Evolutionary conservation across 768 basidiomycete genomes (phyloP), one percentile per base, ranked within the genome.

Genomic region (Lentinula edodes): DNA sequence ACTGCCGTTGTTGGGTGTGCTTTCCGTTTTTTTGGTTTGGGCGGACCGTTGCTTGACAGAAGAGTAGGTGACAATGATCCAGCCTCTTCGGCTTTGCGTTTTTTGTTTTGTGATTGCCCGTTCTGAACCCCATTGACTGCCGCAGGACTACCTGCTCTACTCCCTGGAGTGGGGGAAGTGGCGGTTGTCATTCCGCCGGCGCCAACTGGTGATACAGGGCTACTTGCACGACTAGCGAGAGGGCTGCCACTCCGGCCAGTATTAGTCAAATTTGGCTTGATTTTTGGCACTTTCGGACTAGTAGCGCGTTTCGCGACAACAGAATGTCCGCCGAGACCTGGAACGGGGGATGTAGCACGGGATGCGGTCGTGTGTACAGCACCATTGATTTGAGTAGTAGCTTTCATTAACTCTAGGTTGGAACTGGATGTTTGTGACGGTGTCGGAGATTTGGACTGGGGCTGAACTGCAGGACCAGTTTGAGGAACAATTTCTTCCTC

Each of bases 281-380:
- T 75, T 70, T 89, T 90, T 3, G 84, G 83, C 9, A 73, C 77
- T 67, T 90, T 91, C 4, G 91, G 92, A 63, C 90, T 92, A 1
- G 91, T 93, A 3, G 92, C 92, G 16, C 92, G 85, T 73, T 89
- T 89, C 2, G 92, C 92, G 15, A 95, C 83, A 23, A 90, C 69
- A 2, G 88, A 90, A 73, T 92, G 90, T 0, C 91, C 91, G 41
- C 89, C 86, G 65, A 87, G 78, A 34, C 79, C 77, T 7, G 85
- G 75, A 45, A 75, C 75, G 8, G 87, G 88, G 2, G 89, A 90
- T 28, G 79, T 82, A 12, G 85, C 80, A 41, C 82, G 83, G 35
- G 89, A 87, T 58, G 73, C 77, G 8, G 77, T 64, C 64, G 61
- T 65, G 23, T 67, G 36, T 41, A 20, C 42, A 20, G 32, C 46